phyloP scores from a whole-genome alignment of 805 yeast genomes.

The Ogataea methylovora region DNA sequence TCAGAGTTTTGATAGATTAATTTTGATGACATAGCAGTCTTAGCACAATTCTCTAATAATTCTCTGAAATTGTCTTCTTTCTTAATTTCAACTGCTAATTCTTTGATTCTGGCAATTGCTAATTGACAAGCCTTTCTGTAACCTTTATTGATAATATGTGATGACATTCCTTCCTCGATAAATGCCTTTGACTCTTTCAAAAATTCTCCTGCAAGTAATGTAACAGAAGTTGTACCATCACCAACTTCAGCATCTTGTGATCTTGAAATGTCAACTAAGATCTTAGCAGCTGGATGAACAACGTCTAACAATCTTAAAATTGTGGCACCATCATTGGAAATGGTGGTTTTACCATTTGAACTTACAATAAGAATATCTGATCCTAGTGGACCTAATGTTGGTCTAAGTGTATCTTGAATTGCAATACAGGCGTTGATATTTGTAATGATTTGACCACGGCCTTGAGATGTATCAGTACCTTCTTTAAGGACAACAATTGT shows the following conservation, averaged over 20 bases:
- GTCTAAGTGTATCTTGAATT: conserved; percentile 88
- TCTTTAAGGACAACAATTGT: conserved; percentile 97
- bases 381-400: conserved; percentile 96
- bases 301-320: conserved; percentile 86
- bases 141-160: conserved; percentile 84
- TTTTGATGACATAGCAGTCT: conserved; percentile 96
- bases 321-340: conserved; percentile 98
- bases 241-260: conserved; percentile 98
- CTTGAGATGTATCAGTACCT: conserved; percentile 97
- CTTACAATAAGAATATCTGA: conserved; percentile 89
- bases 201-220: conserved; percentile 89
- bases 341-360: conserved; percentile 79
- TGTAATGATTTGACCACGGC: conserved; percentile 89
- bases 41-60: conserved; percentile 84
- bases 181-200: conserved; percentile 84
- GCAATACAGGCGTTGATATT: conserved; percentile 97
- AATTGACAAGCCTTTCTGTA: conserved; percentile 73
- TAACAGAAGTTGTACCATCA: conserved; percentile 96
- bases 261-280: conserved; percentile 87
- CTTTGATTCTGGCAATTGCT: conserved; percentile 67
- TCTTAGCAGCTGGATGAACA: conserved; percentile 98
- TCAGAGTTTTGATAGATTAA: conserved; percentile 79
- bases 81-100: conserved; percentile 63
- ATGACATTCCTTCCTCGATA: conserved; percentile 93
- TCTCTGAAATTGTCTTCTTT: conserved; percentile 54